These are phyloP conservation scores for Pythium oligandrum DNA, from an alignment of 352 stramenopile genomes.

Conservation along the genomic window DNA sequence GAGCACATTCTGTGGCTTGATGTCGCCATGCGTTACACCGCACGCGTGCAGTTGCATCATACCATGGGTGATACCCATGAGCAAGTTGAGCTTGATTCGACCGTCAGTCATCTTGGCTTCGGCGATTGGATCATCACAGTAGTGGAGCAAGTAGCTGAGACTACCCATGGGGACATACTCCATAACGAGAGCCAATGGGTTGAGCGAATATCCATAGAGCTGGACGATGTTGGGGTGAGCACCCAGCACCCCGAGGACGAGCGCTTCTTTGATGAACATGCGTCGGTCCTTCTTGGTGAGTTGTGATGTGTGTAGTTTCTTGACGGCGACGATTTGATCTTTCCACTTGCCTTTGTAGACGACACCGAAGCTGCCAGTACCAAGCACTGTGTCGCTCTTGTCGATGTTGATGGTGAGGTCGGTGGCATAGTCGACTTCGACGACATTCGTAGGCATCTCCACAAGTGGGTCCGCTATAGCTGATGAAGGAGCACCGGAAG, in stretches of 20 bases:
- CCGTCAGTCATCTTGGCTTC: conserved; percentile 38
- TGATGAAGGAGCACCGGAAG: no score
- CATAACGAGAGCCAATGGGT: conserved; percentile 27
- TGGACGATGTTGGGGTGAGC: conserved; percentile 36
- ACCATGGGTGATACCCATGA: conserved; percentile 24
- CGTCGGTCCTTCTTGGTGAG: conserved; percentile 28
- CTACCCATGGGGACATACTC: conserved; percentile 27
- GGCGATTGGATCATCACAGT: conserved; percentile 23
- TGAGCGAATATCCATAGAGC: conserved; percentile 27
- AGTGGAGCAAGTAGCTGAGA: conserved; percentile 31
- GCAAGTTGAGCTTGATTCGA: conserved; percentile 31
- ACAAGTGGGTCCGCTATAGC: no score
- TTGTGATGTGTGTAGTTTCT: conserved; percentile 29
- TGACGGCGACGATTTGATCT: conserved; percentile 22
- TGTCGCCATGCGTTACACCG: conserved; percentile 48
- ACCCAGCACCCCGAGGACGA: conserved; percentile 28
- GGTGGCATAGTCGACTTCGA: no score
- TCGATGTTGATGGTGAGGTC: conserved; percentile 23
- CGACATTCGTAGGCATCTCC: no score
- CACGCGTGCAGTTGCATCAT: conserved; percentile 34
- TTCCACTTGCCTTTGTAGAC: conserved; percentile 22
- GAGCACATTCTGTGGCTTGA: conserved; percentile 71
- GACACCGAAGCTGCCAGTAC: conserved; percentile 24
- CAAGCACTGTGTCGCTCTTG: conserved; percentile 11
- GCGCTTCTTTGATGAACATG: conserved; percentile 30